Evolutionary conservation across 2,329 filamentous ascomycete genomes (phyloP).

Genomic region (Graphiopsis chlorocephala): DNA sequence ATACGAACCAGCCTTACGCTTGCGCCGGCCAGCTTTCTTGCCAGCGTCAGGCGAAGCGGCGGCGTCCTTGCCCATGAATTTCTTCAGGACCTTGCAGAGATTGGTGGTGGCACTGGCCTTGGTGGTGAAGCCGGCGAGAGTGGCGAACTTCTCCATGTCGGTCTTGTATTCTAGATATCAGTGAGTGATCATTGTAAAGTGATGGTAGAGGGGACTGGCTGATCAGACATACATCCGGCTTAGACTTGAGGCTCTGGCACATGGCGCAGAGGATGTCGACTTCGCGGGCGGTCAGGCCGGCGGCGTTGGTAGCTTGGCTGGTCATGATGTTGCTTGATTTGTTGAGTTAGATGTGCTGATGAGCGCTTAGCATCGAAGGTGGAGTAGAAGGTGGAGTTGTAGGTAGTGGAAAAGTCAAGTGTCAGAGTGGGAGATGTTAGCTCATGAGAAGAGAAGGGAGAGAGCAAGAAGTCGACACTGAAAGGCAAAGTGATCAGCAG

Average conservation of each 20-base stretch:
- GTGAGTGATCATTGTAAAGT: background rate
- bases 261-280: conserved; percentile 7
- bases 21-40: background rate
- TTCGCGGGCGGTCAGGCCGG: background rate
- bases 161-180: background rate
- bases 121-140: conserved; percentile 8
- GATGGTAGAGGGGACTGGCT: background rate
- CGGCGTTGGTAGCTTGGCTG: background rate
- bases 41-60: background rate
- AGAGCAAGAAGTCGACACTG: background rate
- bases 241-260: conserved; percentile 2
- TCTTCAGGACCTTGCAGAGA: conserved; percentile 8
- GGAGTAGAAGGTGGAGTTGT: background rate
- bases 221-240: background rate
- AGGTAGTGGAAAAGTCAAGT: background rate
- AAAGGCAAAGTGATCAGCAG: background rate
- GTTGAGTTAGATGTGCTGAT: background rate
- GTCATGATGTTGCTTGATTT: background rate
- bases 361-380: background rate
- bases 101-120: background rate
- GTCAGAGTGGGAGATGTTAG: background rate
- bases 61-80: background rate
- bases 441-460: background rate
- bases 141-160: conserved; percentile 11
- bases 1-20: conserved; percentile 10